phyloP scores from a whole-genome alignment of 2,329 filamentous ascomycete species.

The Diaporthe amygdali region DNA sequence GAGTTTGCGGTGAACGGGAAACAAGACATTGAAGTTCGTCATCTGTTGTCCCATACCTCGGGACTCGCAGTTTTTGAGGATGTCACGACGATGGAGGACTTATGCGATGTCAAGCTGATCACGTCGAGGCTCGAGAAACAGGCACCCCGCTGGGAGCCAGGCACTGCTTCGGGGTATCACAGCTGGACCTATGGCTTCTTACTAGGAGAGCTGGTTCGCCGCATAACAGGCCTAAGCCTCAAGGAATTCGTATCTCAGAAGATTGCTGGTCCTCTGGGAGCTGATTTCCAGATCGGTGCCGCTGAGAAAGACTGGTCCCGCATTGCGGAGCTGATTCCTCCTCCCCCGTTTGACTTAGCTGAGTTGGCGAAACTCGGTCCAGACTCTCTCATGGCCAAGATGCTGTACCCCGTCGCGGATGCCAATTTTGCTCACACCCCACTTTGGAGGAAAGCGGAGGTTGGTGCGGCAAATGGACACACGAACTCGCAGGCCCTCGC shows the following conservation, averaged over 20 bases:
- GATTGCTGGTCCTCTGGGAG: background rate
- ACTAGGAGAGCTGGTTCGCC: background rate
- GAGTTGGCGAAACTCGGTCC: background rate
- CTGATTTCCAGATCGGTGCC: constrained; percentile 3
- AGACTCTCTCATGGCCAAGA: background rate
- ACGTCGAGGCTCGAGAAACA: background rate
- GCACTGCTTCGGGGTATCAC: background rate
- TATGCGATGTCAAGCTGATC: background rate
- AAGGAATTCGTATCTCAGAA: background rate
- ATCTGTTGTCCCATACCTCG: background rate
- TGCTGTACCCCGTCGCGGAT: background rate
- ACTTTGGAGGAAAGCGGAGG: background rate
- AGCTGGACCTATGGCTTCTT: background rate
- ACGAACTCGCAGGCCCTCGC: background rate
- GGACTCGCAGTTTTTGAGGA: background rate
- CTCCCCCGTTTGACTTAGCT: background rate
- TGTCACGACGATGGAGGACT: background rate
- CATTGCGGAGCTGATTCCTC: background rate
- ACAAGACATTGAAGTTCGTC: background rate
- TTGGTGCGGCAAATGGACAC: background rate
- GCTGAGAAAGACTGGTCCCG: background rate
- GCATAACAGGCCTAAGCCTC: background rate
- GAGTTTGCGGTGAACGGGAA: constrained; percentile 2
- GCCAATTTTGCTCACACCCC: background rate
- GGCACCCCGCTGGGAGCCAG: background rate